These are phyloP conservation scores for Penicillium coffeae DNA, from an alignment of 495 filamentous ascomycete genomes.

Conservation along the genomic window DNA sequence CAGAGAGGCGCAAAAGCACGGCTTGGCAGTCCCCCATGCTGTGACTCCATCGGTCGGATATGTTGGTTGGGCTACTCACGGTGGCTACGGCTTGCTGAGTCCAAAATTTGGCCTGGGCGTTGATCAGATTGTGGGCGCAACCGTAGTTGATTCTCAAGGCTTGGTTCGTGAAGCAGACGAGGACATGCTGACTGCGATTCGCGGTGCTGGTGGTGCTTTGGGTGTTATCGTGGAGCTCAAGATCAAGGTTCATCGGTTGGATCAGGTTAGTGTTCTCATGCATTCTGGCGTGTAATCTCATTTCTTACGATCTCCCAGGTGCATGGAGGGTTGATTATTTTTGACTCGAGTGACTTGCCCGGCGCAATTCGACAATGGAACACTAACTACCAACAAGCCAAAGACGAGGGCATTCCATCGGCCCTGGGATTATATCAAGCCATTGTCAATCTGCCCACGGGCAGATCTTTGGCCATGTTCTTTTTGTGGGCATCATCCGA, in stretches of 20 bases:
- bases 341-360: constrained; percentile 5
- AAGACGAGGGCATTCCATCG: constrained; percentile 5
- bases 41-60: constrained; percentile 25
- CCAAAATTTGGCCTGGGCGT: constrained; percentile 30
- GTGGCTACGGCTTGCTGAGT: constrained; percentile 37
- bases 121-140: constrained; percentile 38
- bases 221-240: constrained; percentile 37
- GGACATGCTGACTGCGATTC: constrained; percentile 29
- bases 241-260: constrained; percentile 31
- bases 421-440: constrained; percentile 9
- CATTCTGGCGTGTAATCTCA: neutral
- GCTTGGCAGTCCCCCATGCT: constrained; percentile 5
- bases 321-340: constrained; percentile 9
- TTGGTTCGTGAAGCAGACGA: constrained; percentile 29
- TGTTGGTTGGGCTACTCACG: constrained; percentile 35
- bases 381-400: constrained; percentile 4
- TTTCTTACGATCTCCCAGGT: constrained; percentile 1
- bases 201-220: constrained; percentile 34
- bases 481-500: constrained; percentile 17
- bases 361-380: constrained; percentile 7
- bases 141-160: constrained; percentile 31
- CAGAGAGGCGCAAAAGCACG: constrained; percentile 4
- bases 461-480: constrained; percentile 1
- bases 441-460: constrained; percentile 3
- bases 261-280: constrained; percentile 16